Conservation (phyloP, 306 rosid genomes). For the Vigna unguiculata region DNA sequence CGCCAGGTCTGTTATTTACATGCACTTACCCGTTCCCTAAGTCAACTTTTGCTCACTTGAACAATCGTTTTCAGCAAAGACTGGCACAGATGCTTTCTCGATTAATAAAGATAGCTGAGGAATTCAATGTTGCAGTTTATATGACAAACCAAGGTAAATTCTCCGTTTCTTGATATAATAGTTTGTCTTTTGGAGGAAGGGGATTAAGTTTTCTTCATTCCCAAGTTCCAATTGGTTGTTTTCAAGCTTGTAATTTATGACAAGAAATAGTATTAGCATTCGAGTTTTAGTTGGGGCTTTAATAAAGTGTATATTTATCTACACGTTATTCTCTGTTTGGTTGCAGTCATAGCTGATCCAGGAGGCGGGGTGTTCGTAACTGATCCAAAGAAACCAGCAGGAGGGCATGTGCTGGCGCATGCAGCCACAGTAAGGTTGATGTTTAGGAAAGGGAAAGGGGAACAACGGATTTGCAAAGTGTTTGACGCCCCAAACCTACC, state of each 20-base stretch:
- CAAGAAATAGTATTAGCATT: background rate
- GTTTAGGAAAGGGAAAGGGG: slow-evolving; percentile 99
- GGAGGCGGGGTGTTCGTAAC: slow-evolving; percentile 92
- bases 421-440: slow-evolving; percentile 89
- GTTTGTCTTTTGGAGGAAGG: background rate
- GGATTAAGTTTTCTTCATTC: background rate
- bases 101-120: slow-evolving; percentile 88
- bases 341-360: slow-evolving; percentile 95
- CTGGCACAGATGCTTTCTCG: slow-evolving; percentile 96
- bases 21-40: background rate
- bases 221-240: background rate
- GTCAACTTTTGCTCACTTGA: slow-evolving; percentile 42
- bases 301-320: slow-evolving; percentile 15
- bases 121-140: slow-evolving; percentile 89
- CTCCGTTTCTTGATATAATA: background rate
- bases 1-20: slow-evolving; percentile 73
- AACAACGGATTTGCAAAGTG: slow-evolving; percentile 93
- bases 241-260: slow-evolving; percentile 14
- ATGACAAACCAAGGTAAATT: slow-evolving; percentile 94
- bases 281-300: background rate
- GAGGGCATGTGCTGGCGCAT: slow-evolving; percentile 96
- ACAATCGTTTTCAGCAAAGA: slow-evolving; percentile 75
- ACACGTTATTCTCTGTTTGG: slow-evolving; percentile 4
- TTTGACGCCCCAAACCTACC: slow-evolving; percentile 95
- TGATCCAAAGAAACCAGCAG: slow-evolving; percentile 98